Conservation (phyloP, 192 early-diverging fungal species). For the Mortierella alpina region DNA sequence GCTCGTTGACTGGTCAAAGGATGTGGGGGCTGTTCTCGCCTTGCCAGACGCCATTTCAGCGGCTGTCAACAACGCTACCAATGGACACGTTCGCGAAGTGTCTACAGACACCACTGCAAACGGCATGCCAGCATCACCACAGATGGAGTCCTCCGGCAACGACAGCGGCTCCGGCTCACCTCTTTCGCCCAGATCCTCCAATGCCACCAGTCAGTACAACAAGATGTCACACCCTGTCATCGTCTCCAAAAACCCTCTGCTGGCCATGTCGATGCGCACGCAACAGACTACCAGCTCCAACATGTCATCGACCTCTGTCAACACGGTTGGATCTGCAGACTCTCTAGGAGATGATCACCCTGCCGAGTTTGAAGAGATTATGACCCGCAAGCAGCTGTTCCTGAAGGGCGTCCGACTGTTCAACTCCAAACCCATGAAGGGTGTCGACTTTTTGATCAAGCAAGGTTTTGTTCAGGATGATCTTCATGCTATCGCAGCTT, state of each 20-base stretch:
- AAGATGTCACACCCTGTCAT: conserved; percentile 56
- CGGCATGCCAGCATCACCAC: conserved; percentile 25
- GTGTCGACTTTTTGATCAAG: conserved; percentile 82
- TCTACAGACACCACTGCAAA: conserved; percentile 13
- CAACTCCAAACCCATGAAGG: conserved; percentile 89
- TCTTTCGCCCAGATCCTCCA: conserved; percentile 22
- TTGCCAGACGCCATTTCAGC: conserved; percentile 35
- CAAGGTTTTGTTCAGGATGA: conserved; percentile 79
- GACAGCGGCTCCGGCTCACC: conserved; percentile 28
- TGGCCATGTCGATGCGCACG: conserved; percentile 47
- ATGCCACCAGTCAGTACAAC: conserved; percentile 30
- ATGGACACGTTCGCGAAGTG: conserved; percentile 30
- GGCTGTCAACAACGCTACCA: conserved; percentile 8
- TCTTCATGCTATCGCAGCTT: conserved; percentile 78
- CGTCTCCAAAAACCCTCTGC: conserved; percentile 57
- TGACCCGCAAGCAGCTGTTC: conserved; percentile 87
- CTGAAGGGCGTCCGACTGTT: conserved; percentile 82
- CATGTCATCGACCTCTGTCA: conserved; percentile 50
- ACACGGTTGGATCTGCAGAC: conserved; percentile 43
- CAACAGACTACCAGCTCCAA: conserved; percentile 47
- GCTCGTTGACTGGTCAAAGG: conserved; percentile 76
- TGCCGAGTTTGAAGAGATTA: conserved; percentile 83
- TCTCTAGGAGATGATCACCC: conserved; percentile 79
- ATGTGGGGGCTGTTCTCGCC: conserved; percentile 36
- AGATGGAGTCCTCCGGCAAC: conserved; percentile 4